A percentile compares a stretch with the other conserved stretches of the same genome.
Evolutionary conservation across 2,329 filamentous ascomycete species (phyloP).

Genomic region (Penicillium digitatum): DNA sequence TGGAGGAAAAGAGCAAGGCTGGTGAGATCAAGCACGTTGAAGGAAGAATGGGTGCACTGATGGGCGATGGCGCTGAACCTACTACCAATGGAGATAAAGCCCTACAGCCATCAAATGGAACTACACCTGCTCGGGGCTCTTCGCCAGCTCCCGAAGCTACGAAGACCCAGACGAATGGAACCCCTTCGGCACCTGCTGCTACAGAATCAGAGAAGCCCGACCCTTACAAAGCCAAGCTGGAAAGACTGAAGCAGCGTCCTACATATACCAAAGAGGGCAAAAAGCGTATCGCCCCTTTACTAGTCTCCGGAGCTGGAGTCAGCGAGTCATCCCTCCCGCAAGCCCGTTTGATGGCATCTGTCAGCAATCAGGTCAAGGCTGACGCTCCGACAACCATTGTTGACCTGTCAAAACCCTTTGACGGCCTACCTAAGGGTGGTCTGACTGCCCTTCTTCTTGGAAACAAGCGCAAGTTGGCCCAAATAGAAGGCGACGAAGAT

Average conservation of each 20-base stretch:
- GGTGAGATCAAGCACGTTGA: conserved; percentile 86
- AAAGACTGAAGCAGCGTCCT: conserved; percentile 80
- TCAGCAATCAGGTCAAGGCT: conserved; percentile 59
- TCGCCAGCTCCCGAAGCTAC: conserved; percentile 32
- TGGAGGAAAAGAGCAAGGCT: conserved; percentile 89
- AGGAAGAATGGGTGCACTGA: conserved; percentile 95
- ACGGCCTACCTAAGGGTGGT: conserved; percentile 86
- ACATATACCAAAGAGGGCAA: conserved; percentile 96
- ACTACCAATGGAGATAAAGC: conserved; percentile 47
- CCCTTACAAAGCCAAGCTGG: conserved; percentile 56
- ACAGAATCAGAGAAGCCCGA: conserved; percentile 46
- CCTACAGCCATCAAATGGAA: conserved; percentile 44
- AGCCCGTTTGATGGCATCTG: conserved; percentile 77
- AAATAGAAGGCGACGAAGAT: conserved; percentile 72
- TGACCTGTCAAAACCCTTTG: conserved; percentile 89
- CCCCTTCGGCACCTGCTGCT: conserved; percentile 27
- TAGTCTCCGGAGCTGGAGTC: conserved; percentile 84
- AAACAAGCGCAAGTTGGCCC: conserved; percentile 81
- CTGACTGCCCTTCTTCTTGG: conserved; percentile 80
- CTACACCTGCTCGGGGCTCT: conserved; percentile 32
- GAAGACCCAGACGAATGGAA: conserved; percentile 39
- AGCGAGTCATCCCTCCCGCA: conserved; percentile 86
- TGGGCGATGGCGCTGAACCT: conserved; percentile 72
- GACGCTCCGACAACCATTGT: conserved; percentile 78
- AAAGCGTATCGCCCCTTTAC: conserved; percentile 85